Conservation (phyloP, 306 rosid genomes). For the Glycine soja region DNA sequence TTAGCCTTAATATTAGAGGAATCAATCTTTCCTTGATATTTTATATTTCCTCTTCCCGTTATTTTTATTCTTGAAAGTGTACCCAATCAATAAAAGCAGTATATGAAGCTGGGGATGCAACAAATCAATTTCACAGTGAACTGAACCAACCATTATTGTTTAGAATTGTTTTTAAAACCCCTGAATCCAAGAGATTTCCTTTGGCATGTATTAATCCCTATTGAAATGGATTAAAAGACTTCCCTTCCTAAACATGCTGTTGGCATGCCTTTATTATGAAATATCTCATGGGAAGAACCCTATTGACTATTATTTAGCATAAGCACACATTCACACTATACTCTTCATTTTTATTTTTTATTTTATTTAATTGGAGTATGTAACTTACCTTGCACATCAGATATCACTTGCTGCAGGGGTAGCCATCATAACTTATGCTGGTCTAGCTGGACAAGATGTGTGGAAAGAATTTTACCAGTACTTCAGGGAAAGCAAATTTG, state of each 20-base stretch:
- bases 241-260: not conserved
- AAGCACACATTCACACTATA: no score
- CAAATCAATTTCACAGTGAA: conserved; percentile 17
- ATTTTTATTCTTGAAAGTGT: conserved; percentile 9
- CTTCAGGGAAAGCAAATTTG: conserved; percentile 87
- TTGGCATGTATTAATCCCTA: not conserved
- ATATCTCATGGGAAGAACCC: conserved; percentile 6
- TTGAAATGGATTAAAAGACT: not conserved
- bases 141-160: conserved; percentile 18
- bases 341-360: not conserved
- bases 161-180: not conserved
- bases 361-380: conserved; percentile 36
- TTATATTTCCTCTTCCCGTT: conserved; percentile 3
- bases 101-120: not conserved
- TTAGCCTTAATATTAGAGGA: not conserved
- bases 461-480: conserved; percentile 92
- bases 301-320: not conserved
- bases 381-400: conserved; percentile 64
- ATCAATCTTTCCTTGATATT: not conserved
- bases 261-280: not conserved
- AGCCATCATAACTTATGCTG: conserved; percentile 67
- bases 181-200: conserved; percentile 4
- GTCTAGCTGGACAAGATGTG: conserved; percentile 63
- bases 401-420: conserved; percentile 76
- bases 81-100: conserved; percentile 6